These are phyloP conservation scores for Plantago ovata DNA, from an alignment of 257 asterid genomes.

Conservation along the genomic window DNA sequence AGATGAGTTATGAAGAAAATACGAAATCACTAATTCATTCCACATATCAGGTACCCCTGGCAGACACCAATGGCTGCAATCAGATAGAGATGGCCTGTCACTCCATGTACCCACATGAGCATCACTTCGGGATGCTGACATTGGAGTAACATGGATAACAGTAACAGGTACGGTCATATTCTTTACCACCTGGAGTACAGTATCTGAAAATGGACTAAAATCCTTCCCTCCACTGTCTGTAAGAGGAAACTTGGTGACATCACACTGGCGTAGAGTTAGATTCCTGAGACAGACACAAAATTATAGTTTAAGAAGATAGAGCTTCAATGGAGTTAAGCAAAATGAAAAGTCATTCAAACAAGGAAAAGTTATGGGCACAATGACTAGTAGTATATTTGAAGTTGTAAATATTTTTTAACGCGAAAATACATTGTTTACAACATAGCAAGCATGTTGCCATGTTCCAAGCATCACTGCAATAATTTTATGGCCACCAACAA, in stretches of 20 bases:
- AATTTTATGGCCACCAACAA: too few species aligned
- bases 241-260: constrained; percentile 57
- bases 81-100: constrained; percentile 56
- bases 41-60: constrained; percentile 78
- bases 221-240: constrained; percentile 43
- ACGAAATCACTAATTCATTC: constrained; percentile 56
- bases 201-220: constrained; percentile 49
- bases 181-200: constrained; percentile 45
- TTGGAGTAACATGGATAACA: constrained; percentile 58
- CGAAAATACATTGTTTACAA: too few species aligned
- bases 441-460: too few species aligned
- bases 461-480: too few species aligned
- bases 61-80: constrained; percentile 84
- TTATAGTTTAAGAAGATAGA: too few species aligned
- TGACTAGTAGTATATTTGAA: too few species aligned
- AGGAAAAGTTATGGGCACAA: too few species aligned
- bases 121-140: constrained; percentile 71
- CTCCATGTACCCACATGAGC: constrained; percentile 86
- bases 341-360: background rate
- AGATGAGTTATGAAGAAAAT: constrained; percentile 31
- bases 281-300: constrained; percentile 37
- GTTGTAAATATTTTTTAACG: too few species aligned
- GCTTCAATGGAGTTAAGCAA: background rate
- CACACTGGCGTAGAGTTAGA: constrained; percentile 44
- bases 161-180: constrained; percentile 57